Conservation (phyloP, 495 filamentous ascomycete species). For the Cudoniella acicularis region DNA sequence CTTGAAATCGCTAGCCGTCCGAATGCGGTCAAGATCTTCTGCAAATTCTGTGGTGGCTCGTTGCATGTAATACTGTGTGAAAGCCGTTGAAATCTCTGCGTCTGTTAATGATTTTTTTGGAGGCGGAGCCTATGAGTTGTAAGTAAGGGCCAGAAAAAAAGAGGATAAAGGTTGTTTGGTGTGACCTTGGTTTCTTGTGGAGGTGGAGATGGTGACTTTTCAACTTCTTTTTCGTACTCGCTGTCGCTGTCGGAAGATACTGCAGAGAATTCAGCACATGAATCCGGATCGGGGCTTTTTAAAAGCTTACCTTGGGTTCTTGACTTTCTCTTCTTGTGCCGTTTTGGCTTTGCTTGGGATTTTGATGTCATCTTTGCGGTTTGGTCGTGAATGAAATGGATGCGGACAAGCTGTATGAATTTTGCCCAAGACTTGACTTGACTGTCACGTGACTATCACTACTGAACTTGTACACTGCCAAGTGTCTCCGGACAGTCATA, state of each 20-base stretch:
- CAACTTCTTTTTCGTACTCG: conserved; percentile 16
- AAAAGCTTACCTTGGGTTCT: conserved; percentile 23
- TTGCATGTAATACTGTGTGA: conserved; percentile 63
- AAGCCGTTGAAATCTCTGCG: conserved; percentile 38
- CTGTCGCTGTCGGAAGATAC: conserved; percentile 21
- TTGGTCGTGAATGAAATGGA: neutral
- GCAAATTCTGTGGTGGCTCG: conserved; percentile 63
- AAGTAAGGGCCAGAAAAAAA: neutral
- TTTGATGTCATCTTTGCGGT: conserved; percentile 13
- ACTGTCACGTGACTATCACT: neutral
- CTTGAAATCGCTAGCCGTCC: conserved; percentile 63
- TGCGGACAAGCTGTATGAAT: neutral
- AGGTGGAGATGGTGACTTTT: neutral
- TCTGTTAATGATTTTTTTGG: conserved; percentile 18
- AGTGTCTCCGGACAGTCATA: too few species aligned
- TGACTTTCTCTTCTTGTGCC: conserved; percentile 25
- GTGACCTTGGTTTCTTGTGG: neutral
- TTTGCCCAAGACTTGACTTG: neutral
- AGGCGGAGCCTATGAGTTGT: neutral
- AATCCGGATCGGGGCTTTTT: neutral
- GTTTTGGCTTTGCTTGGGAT: conserved; percentile 13
- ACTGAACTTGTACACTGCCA: too few species aligned
- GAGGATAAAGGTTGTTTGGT: neutral
- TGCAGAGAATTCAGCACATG: neutral
- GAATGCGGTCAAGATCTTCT: conserved; percentile 66